Percentiles rank a stretch among this genome's conserved stretches.
phyloP scores from a whole-genome alignment of 2,329 filamentous ascomycete species.

The Cordyceps cateniannulata region DNA sequence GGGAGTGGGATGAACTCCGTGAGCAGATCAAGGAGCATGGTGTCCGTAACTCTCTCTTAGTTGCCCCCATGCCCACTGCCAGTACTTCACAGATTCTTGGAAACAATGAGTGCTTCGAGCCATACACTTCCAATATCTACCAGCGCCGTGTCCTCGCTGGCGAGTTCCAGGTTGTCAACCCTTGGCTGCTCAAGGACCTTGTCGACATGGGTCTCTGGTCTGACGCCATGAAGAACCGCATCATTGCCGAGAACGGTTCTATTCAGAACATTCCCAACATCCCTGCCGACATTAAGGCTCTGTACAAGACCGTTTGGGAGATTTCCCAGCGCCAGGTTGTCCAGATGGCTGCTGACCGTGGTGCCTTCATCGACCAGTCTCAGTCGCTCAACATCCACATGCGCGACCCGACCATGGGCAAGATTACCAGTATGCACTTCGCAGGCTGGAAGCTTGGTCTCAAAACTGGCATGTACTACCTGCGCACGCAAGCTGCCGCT shows the following conservation, averaged over 20 bases:
- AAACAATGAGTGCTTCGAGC: constrained; percentile 99
- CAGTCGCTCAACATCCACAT: constrained; percentile 99
- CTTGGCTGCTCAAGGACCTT: constrained; percentile 95
- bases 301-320: constrained; percentile 99
- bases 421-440: constrained; percentile 99
- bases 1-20: constrained; percentile 92
- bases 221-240: constrained; percentile 99
- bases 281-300: constrained; percentile 85
- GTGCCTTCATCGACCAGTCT: constrained; percentile 97
- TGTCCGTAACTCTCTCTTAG: constrained; percentile 88
- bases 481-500: constrained; percentile 93
- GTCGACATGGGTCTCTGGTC: constrained; percentile 98
- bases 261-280: constrained; percentile 98
- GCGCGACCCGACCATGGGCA: constrained; percentile 98
- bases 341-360: constrained; percentile 96
- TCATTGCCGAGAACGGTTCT: constrained; percentile 93
- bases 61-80: constrained; percentile 97
- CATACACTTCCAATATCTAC: constrained; percentile 99
- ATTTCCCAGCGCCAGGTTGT: constrained; percentile 93
- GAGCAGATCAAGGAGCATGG: constrained; percentile 87
- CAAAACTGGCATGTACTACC: constrained; percentile 99
- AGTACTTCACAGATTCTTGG: constrained; percentile 96
- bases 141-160: constrained; percentile 95
- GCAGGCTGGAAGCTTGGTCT: constrained; percentile 97
- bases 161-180: constrained; percentile 99